Base-by-base conservation (phyloP, 192 early-diverging fungal species). In the Coemansia sp. region DNA sequence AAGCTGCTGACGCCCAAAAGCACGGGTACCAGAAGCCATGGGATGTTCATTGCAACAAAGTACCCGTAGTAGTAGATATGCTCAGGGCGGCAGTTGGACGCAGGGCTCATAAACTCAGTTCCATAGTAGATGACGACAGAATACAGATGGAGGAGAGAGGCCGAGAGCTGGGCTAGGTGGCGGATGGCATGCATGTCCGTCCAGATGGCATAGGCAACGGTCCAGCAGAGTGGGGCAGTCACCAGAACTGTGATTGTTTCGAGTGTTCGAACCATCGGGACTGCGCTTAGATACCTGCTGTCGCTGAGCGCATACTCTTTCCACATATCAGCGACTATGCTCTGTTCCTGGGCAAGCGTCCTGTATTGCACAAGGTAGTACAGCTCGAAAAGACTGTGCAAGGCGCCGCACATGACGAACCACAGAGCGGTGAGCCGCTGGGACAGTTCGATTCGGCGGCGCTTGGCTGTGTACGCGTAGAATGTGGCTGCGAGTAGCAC, bases 301-400 rank as follows among this genome's bases (percentile, higher is more conserved):
- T 91, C 90, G 66, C 82, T 84, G 64, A 79, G 70, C 10, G 87
- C 88, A 63, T 91, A 91, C 75, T 91, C 90, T 74, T 91, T 91
- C 88, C 88, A 90, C 60, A 89, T 49, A 18, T 83, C 75, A 16
- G 82, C 77, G n/a, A 87, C 43, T 48, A 87, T 52, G 40, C 67
- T 61, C 16, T 60, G 66, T 48, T 74, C 61, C 4, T 67, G 74
- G 13, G 82, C 79, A 56, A 90, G 78, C 0, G 64, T 66, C 20
- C 40, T 34, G 60, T 82, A 69, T 63, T 85, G 77, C 42, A 63
- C 71, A 21, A 87, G 77, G 64, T 85, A 90, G 82, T 88, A 89
- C 18, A 87, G 85, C 67, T 91, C 90, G 25, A 90, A 75, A 9
- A 82, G 56, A 58, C 73, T 58, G 78, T 91, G 90, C 66, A 90